Conservation (phyloP, 257 asterid genomes). For the Fraxinus quadrangulata region DNA sequence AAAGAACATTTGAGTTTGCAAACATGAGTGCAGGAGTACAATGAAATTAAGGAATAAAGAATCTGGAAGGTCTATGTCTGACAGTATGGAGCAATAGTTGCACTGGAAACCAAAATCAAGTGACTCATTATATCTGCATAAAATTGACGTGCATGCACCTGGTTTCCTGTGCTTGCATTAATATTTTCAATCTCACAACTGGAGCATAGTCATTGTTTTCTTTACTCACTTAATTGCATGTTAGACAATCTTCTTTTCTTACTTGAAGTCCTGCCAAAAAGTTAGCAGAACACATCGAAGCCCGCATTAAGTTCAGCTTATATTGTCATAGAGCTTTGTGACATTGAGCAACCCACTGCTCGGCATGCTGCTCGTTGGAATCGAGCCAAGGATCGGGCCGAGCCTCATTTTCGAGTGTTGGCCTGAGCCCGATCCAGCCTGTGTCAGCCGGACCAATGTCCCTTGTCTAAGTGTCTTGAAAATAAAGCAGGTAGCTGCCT, state of each 20-base stretch:
- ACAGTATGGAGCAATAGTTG: not conserved
- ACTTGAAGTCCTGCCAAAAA: not conserved
- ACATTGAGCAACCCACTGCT: no score
- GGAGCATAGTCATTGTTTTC: not conserved
- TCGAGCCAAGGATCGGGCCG: no score
- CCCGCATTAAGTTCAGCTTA: not conserved
- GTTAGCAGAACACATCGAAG: not conserved
- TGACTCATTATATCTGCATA: not conserved
- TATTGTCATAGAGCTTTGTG: not conserved
- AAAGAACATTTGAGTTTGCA: conserved; percentile 1
- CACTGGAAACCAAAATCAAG: not conserved
- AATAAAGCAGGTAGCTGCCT: no score
- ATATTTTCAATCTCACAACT: conserved; percentile 11
- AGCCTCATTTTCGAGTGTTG: no score
- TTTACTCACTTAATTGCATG: not conserved
- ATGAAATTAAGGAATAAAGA: not conserved
- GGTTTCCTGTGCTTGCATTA: not conserved
- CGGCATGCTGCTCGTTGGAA: no score
- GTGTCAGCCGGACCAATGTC: no score
- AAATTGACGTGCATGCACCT: not conserved
- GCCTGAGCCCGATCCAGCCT: no score
- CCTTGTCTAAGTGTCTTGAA: no score
- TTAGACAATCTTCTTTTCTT: not conserved
- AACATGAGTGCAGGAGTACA: not conserved
- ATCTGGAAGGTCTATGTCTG: not conserved